phyloP scores from a whole-genome alignment of 345 rosid genomes.

The Moricandia moricandioides region DNA sequence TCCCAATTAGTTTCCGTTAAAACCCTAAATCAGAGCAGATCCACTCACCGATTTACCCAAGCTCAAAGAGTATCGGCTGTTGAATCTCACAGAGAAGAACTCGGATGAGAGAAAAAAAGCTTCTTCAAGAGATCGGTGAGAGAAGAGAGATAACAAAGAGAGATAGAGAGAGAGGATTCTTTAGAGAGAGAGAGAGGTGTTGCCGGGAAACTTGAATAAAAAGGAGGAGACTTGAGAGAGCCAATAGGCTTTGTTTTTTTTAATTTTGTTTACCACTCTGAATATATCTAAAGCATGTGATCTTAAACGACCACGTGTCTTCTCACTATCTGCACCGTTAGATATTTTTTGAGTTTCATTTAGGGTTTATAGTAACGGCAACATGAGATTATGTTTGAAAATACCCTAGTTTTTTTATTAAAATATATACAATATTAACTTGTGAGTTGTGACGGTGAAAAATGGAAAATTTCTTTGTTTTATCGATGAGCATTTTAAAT shows the following conservation, averaged over 20 bases:
- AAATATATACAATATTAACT: neutral
- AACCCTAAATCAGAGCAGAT: conserved; percentile 50
- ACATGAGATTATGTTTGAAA: conserved; percentile 37
- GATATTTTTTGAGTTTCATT: conserved; percentile 3
- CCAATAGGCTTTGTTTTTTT: neutral
- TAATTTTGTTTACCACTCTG: neutral
- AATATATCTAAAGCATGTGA: neutral
- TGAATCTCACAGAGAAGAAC: neutral
- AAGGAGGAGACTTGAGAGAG: neutral
- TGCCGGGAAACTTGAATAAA: neutral
- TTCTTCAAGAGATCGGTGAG: neutral
- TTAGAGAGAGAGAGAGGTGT: neutral
- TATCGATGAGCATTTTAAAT: too few species aligned
- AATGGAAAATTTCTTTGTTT: neutral
- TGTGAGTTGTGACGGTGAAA: neutral
- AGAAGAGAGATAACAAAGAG: neutral
- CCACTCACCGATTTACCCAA: conserved; percentile 37
- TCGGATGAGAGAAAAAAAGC: conserved; percentile 18
- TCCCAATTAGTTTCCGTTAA: neutral
- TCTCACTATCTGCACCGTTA: neutral
- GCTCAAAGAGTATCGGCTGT: conserved; percentile 18
- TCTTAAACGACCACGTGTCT: conserved; percentile 20
- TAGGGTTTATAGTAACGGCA: conserved; percentile 36
- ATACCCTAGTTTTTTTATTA: neutral
- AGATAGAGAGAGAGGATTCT: neutral